Evolutionary conservation across 345 rosid species (phyloP), one percentile per base, ranked within the genome.

Genomic region (Gossypium sturtianum): DNA sequence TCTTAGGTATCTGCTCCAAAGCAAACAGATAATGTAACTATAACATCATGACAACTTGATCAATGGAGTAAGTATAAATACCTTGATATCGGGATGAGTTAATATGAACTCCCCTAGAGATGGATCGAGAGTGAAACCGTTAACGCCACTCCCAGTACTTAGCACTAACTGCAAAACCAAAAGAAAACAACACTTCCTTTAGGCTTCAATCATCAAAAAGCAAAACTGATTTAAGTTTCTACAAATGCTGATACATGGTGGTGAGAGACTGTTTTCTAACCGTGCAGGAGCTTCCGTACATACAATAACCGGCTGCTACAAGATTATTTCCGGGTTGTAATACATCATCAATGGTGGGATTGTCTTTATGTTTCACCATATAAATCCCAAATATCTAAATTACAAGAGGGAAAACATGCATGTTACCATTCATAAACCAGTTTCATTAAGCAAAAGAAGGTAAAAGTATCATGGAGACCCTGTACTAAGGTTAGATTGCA

Each of bases 221-320:
- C 61, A 22, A 57, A 57, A 22, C 4, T 0, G 34, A 57, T 57
- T 22, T 25, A 25, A 12, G 38, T 59, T 23, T 34, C 38, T 4
- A 12, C 12, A 12, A 15, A 19, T 29, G 51, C 15, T 41, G 52
- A 44, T 47, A 16, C 6, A 15, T 44, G 53, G 43, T 25, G 47
- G 16, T 19, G 41, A 34, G 41, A 34, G 7, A 34, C 41, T 1
- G 41, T 23, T 67, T 47, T 52, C 41, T 2, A 88, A 90, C 95
- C 89, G 82, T 90, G 85, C 95, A 90, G 67, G 92, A 83, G 81
- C 92, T 87, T 69, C 95, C 95, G 71, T 90, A 90, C 92, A 90
- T 87, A 81, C 95, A 88, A 78, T 88, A 90, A 62, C 92, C 95
- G 74, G 95, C 95, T 5, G 95, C 95, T 23, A 88, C 16, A 85